Evolutionary conservation across 257 asterid genomes (phyloP).

Genomic region (Knoxia roxburghii): DNA sequence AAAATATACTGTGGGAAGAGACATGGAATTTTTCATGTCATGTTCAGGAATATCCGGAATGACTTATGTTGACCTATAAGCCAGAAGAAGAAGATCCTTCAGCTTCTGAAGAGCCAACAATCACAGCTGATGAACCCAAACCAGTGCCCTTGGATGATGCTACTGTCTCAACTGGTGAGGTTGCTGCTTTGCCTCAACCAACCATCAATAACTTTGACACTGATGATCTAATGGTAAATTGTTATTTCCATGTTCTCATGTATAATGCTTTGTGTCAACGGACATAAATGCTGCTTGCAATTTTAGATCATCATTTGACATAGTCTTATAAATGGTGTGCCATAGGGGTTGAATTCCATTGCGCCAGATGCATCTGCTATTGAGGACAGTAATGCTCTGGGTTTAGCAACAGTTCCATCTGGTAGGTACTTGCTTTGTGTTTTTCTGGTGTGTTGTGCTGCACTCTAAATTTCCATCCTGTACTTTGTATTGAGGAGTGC

Average conservation of each 20-base stretch:
- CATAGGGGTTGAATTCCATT: constrained; percentile 70
- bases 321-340: constrained; percentile 8
- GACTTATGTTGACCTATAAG: constrained; percentile 90
- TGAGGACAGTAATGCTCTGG: constrained; percentile 87
- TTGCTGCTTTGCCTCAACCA: constrained; percentile 37
- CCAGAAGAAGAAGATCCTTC: constrained; percentile 69
- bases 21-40: background rate
- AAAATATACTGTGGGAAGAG: background rate
- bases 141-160: constrained; percentile 44
- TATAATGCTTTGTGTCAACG: constrained; percentile 3
- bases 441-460: background rate
- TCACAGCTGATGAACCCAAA: constrained; percentile 38
- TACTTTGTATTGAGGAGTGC: background rate
- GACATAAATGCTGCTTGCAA: constrained; percentile 8
- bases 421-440: constrained; percentile 38
- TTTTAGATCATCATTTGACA: constrained; percentile 10
- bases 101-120: constrained; percentile 56
- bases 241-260: constrained; percentile 9
- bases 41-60: constrained; percentile 85
- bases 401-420: constrained; percentile 82
- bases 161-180: constrained; percentile 40
- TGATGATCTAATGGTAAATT: constrained; percentile 76
- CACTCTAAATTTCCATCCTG: constrained; percentile 1
- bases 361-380: constrained; percentile 56
- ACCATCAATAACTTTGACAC: constrained; percentile 46